These are phyloP conservation scores for Verticillium zaregamsianum DNA, from an alignment of 2,329 filamentous ascomycete genomes.

Conservation along the genomic window DNA sequence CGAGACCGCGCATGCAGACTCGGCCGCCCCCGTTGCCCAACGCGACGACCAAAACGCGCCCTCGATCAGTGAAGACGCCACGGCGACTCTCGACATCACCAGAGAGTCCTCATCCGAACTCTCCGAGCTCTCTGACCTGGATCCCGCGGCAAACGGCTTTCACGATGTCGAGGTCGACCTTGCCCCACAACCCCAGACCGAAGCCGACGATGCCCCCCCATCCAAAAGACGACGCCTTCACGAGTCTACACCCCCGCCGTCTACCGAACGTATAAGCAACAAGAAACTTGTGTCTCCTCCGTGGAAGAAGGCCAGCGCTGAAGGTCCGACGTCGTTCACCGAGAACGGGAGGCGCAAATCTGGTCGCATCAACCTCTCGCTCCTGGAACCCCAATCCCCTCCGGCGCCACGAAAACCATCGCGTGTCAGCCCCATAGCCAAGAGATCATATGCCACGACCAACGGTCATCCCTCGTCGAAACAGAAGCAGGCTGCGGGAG, in stretches of 20 bases:
- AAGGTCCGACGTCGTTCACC: constrained; percentile 83
- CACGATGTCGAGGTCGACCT: constrained; percentile 9
- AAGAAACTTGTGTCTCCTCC: constrained; percentile 71
- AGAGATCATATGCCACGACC: constrained; percentile 19
- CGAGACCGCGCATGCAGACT: constrained; percentile 33
- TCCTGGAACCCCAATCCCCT: constrained; percentile 43
- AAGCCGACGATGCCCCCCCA: constrained; percentile 41
- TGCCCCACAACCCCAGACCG: constrained; percentile 1
- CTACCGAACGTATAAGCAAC: constrained; percentile 25
- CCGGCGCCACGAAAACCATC: constrained; percentile 40
- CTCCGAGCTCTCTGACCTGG: constrained; percentile 10
- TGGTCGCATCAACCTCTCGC: constrained; percentile 56
- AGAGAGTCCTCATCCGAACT: constrained; percentile 10
- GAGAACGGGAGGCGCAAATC: constrained; percentile 68
- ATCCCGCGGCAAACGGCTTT: constrained; percentile 11
- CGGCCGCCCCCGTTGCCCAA: constrained; percentile 18
- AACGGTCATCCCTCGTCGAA: constrained; percentile 24
- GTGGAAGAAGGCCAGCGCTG: constrained; percentile 82
- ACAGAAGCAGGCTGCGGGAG: constrained; percentile 23
- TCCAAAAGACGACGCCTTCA: constrained; percentile 63
- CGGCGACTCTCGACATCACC: not conserved
- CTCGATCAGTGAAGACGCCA: not conserved
- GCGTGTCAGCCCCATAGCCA: constrained; percentile 26
- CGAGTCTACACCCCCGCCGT: constrained; percentile 36
- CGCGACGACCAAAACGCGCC: constrained; percentile 15